Evolutionary conservation across 176 grass and related monocot species (phyloP), one percentile per base, ranked within the genome.

Genomic region (Poa annua): DNA sequence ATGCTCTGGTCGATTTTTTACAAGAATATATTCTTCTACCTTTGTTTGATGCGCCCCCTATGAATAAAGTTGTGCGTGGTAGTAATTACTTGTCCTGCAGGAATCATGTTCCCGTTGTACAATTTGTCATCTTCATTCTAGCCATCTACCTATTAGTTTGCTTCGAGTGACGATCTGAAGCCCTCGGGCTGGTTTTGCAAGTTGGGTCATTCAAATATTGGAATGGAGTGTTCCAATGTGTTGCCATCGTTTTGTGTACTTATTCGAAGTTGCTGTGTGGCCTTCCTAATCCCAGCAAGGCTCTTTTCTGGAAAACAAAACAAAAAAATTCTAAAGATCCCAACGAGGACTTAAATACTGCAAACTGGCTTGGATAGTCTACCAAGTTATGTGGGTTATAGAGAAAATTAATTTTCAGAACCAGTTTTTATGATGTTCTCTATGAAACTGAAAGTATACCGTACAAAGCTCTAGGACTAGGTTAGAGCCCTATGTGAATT

Each of bases 11-110:
- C 1, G 6, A 13, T 1, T 78, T 78, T 7, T 44, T 5, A 78
- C 39, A 63, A 63, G 53, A 59, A 41, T 77, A 77, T 77, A 24
- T 59, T 8, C 52, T 66, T 22, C 34, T 38, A 52, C 33, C 61
- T 53, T 81, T 57, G 15, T 57, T 24, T 57, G 21, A 81, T 71
- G 14, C 21, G 2, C 15, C 21, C 0, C 22, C 51, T 44, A 19
- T 71, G 52, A 56, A 81, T 55, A 42, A 53, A 71, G 49, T 29
- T 11, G 5, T 42, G 12, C 13, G 3, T 52, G 44, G 0, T 81
- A 55, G 11, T 73, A 9, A 25, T 19, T 81, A 55, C 65, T 70
- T 81, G 8, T 81, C 1, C 56, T 49, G 42, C 3, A 25, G n/a
- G 22, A 77, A 61, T 77, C 54, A 6, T 5, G 13, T 62, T 55